Evolutionary conservation across 108 stramenopile species (phyloP).

Genomic region (Licmophora abbreviata): DNA sequence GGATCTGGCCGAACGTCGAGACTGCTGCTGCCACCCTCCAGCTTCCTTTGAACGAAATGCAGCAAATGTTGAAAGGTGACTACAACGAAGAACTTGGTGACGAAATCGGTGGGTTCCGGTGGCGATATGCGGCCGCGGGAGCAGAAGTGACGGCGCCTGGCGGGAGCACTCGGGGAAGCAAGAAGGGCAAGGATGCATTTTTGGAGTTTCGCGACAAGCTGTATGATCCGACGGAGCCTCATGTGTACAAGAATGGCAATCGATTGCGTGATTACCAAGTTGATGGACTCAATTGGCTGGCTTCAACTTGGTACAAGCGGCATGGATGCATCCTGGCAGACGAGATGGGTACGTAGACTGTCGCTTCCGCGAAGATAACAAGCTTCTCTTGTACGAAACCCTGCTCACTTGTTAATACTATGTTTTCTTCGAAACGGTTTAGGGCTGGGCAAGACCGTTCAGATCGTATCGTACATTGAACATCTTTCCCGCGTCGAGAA

Average conservation of each 20-base stretch:
- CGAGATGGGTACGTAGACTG: conserved; percentile 71
- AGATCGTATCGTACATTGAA: conserved; percentile 92
- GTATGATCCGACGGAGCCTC: conserved; percentile 76
- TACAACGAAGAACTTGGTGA: conserved; percentile 80
- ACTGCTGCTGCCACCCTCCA: conserved; percentile 76
- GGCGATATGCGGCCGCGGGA: conserved; percentile 70
- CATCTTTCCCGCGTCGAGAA: conserved; percentile 91
- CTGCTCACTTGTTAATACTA: neutral
- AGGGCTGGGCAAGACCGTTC: conserved; percentile 68
- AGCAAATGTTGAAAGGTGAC: conserved; percentile 50
- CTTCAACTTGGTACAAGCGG: conserved; percentile 85
- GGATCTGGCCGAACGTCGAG: conserved; percentile 76
- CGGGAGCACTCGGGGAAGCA: conserved; percentile 31
- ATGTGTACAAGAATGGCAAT: conserved; percentile 76
- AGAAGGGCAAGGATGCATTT: conserved; percentile 77
- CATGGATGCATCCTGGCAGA: conserved; percentile 93
- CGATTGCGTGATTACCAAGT: conserved; percentile 91
- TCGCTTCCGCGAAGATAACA: conserved; percentile 1
- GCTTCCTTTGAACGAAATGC: conserved; percentile 52
- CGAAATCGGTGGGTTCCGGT: conserved; percentile 78
- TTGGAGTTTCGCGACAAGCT: conserved; percentile 77
- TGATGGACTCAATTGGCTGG: conserved; percentile 94
- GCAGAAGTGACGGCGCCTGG: conserved; percentile 53
- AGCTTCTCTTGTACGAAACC: conserved; percentile 10
- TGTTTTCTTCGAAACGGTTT: neutral